These are phyloP conservation scores for Albizia julibrissin DNA, from an alignment of 306 rosid genomes.

Conservation along the genomic window DNA sequence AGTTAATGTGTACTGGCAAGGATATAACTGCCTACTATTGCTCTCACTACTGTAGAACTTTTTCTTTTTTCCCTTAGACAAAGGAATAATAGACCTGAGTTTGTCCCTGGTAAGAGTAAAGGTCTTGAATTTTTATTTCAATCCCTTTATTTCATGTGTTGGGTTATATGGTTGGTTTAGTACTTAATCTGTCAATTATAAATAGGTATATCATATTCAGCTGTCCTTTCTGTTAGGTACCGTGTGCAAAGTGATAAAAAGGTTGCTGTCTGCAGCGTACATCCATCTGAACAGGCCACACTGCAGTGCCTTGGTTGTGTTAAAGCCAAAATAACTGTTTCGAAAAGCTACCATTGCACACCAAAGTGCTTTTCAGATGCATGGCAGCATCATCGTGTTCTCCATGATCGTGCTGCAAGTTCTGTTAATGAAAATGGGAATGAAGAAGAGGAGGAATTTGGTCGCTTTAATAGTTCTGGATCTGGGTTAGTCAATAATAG, in stretches of 20 bases:
- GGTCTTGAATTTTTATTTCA: background rate
- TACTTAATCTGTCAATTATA: constrained; percentile 2
- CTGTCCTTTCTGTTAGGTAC: constrained; percentile 61
- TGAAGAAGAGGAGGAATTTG: constrained; percentile 91
- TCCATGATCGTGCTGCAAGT: constrained; percentile 98
- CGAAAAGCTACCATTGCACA: constrained; percentile 94
- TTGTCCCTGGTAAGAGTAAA: background rate
- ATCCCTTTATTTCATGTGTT: constrained; percentile 5
- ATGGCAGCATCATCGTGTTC: constrained; percentile 99
- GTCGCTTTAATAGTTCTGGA: constrained; percentile 71
- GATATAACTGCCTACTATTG: background rate
- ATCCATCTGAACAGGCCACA: constrained; percentile 97
- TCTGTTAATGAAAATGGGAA: constrained; percentile 91
- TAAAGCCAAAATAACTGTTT: constrained; percentile 84
- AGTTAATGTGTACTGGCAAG: background rate
- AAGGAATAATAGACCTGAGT: background rate
- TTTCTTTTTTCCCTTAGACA: background rate
- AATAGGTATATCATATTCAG: constrained; percentile 14
- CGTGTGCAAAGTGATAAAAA: constrained; percentile 93
- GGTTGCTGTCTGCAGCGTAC: constrained; percentile 87
- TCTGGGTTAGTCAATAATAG: constrained; percentile 62
- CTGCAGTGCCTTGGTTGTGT: constrained; percentile 96
- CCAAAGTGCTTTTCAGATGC: constrained; percentile 98
- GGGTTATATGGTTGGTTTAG: constrained; percentile 18
- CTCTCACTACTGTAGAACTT: background rate